These are phyloP conservation scores for Neonectria punicea DNA, from an alignment of 2,329 filamentous ascomycete genomes.

Conservation along the genomic window DNA sequence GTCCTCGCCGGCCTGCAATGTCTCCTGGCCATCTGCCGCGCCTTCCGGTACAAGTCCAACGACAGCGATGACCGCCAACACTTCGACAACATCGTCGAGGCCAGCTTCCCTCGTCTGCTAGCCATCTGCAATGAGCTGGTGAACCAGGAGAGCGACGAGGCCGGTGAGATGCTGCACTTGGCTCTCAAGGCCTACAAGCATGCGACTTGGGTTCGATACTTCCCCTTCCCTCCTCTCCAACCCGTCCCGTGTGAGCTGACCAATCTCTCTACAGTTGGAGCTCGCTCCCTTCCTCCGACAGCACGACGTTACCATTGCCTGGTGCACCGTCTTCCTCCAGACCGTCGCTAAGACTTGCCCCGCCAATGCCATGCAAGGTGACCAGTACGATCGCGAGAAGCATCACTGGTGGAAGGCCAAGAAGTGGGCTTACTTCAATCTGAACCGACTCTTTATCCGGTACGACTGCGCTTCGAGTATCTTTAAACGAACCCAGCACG, in stretches of 20 bases:
- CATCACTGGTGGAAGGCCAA: constrained; percentile 99
- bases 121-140: constrained; percentile 89
- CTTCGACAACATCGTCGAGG: constrained; percentile 93
- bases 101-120: constrained; percentile 88
- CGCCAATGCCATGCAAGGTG: constrained; percentile 83
- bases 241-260: constrained; percentile 32
- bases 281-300: constrained; percentile 81
- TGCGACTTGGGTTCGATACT: constrained; percentile 81
- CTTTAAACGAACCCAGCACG: not conserved
- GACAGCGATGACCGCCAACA: constrained; percentile 82
- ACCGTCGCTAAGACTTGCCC: constrained; percentile 89
- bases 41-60: constrained; percentile 90
- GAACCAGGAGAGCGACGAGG: constrained; percentile 91
- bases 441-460: constrained; percentile 95
- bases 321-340: constrained; percentile 94
- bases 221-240: not conserved
- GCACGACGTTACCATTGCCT: constrained; percentile 87
- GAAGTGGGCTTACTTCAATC: constrained; percentile 98
- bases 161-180: constrained; percentile 94
- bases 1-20: constrained; percentile 96
- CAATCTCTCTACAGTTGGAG: constrained; percentile 74
- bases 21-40: constrained; percentile 91
- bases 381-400: constrained; percentile 84
- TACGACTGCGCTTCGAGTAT: constrained; percentile 51
- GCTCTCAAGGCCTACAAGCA: constrained; percentile 98